phyloP scores from a whole-genome alignment of 768 basidiomycete species.

The Rubroboletus pulcherrimus region DNA sequence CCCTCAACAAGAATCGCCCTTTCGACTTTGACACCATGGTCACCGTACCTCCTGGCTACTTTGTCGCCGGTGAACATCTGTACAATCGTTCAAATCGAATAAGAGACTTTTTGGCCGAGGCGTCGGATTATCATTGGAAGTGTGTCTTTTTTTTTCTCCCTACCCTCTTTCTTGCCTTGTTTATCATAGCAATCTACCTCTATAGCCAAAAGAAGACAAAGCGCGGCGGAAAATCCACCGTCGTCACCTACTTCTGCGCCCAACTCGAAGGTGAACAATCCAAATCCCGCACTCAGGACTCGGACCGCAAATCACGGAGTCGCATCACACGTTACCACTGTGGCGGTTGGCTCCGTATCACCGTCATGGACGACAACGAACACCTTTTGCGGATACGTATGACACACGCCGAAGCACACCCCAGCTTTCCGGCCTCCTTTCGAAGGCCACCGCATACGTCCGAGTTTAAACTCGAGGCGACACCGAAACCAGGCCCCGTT shows the following conservation, averaged over 20 bases:
- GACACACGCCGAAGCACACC: conserved; percentile 34
- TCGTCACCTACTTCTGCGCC: conserved; percentile 35
- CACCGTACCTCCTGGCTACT: conserved; percentile 30
- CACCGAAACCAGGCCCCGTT: conserved; percentile 23
- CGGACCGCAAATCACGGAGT: conserved; percentile 33
- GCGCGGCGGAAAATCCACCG: conserved; percentile 33
- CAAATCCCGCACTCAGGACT: conserved; percentile 31
- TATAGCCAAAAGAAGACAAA: conserved; percentile 34
- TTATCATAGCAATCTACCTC: neutral
- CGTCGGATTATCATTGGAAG: conserved; percentile 36
- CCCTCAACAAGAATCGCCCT: conserved; percentile 30
- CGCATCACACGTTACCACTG: conserved; percentile 34
- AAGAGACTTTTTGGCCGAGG: conserved; percentile 33
- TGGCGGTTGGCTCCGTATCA: conserved; percentile 34
- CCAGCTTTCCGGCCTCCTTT: conserved; percentile 32
- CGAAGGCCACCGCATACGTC: conserved; percentile 32
- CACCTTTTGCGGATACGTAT: conserved; percentile 34
- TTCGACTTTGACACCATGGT: conserved; percentile 36
- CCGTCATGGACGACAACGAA: conserved; percentile 36
- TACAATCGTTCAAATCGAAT: conserved; percentile 36
- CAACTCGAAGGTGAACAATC: conserved; percentile 35
- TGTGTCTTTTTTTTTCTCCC: conserved; percentile 11
- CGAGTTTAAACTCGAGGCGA: conserved; percentile 31
- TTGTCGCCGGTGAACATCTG: conserved; percentile 31
- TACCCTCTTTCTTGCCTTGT: neutral